Evolutionary conservation across 1,139 yeast species (phyloP).

Genomic region (Kodamaea suecica): DNA sequence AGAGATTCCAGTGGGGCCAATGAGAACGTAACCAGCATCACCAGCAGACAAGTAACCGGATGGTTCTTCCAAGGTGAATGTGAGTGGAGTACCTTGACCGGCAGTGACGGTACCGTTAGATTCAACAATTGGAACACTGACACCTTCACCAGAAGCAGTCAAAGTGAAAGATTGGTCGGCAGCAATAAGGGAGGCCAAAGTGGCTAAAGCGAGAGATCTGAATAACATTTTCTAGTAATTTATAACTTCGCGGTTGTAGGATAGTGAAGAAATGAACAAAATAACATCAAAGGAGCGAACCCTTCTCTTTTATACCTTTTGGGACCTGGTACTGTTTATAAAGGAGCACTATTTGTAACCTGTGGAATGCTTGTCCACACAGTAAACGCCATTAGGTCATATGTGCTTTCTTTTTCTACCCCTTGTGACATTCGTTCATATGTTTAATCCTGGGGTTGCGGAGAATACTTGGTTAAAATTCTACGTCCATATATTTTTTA

Average conservation of each 20-base stretch:
- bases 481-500: too few relatives aligned
- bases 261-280: too few relatives aligned
- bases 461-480: too few relatives aligned
- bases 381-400: too few relatives aligned
- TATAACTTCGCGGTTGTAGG: neutral
- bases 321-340: too few relatives aligned
- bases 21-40: conserved; percentile 19
- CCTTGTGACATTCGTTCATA: too few relatives aligned
- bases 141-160: conserved; percentile 25
- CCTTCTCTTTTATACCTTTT: too few relatives aligned
- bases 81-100: conserved; percentile 18
- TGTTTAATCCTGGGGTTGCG: too few relatives aligned
- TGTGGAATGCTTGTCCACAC: too few relatives aligned
- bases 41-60: conserved; percentile 23
- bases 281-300: too few relatives aligned
- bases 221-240: conserved; percentile 11
- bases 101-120: conserved; percentile 17
- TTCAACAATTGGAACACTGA: conserved; percentile 22
- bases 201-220: conserved; percentile 21
- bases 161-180: conserved; percentile 32
- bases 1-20: conserved; percentile 15
- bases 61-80: conserved; percentile 29
- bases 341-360: too few relatives aligned
- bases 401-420: too few relatives aligned
- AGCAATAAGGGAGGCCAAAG: conserved; percentile 26